Percentiles rank a stretch among this genome's conserved stretches.
phyloP scores from a whole-genome alignment of 495 filamentous ascomycete species.

The Xylaria grammica region DNA sequence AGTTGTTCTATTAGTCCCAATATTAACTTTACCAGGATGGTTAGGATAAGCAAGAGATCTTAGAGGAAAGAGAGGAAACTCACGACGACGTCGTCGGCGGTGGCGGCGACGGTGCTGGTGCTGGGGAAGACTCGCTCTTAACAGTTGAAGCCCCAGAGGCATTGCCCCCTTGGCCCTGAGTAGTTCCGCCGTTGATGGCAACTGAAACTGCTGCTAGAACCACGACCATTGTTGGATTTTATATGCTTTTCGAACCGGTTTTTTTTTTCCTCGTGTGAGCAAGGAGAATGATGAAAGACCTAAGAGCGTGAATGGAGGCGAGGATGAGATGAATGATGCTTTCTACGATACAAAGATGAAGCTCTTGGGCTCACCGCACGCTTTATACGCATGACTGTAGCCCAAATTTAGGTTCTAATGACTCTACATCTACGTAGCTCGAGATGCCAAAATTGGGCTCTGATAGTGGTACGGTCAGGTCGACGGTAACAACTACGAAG shows the following conservation, averaged over 20 bases:
- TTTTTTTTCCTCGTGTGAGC: not conserved
- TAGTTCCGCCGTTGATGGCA: not conserved
- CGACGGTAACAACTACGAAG: not conserved
- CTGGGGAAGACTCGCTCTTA: slow-evolving; percentile 7
- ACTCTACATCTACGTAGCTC: slow-evolving; percentile 2
- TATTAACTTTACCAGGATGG: not conserved
- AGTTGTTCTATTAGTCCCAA: too few relatives aligned
- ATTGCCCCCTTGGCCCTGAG: slow-evolving; percentile 12
- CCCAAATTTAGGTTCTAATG: not conserved
- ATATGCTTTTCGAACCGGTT: not conserved
- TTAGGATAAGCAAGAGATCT: not conserved
- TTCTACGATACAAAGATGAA: not conserved
- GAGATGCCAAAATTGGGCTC: not conserved
- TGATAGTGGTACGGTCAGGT: not conserved
- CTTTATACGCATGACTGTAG: slow-evolving; percentile 6
- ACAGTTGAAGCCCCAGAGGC: slow-evolving; percentile 2
- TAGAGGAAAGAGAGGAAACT: not conserved
- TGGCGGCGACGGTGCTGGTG: slow-evolving; percentile 1
- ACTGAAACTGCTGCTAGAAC: slow-evolving; percentile 20
- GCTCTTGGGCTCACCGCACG: not conserved
- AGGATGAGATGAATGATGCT: slow-evolving; percentile 4
- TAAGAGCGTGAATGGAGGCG: not conserved
- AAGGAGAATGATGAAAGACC: not conserved
- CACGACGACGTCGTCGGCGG: slow-evolving; percentile 9
- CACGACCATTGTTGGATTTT: slow-evolving; percentile 14